Base-by-base conservation (phyloP, 768 basidiomycete species). In the Cystofilobasidium macerans region DNA sequence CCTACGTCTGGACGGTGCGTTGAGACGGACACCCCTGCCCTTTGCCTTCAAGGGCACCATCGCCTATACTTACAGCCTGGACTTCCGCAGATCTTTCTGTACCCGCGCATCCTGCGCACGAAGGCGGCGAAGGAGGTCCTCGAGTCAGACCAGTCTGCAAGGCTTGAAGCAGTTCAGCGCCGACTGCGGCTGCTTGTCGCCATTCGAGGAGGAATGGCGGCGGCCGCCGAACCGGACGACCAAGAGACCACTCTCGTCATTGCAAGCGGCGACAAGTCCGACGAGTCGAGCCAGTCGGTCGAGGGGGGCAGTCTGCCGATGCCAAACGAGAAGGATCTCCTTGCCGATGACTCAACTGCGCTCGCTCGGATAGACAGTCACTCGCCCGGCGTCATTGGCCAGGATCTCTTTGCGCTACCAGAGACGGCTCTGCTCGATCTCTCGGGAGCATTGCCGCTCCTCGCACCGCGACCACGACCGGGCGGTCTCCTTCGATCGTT, bases 1-100 rank as follows among this genome's bases (percentile, higher is more conserved):
- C 58, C n/a, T 60, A 42, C 35, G 24, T 60, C 38, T 60, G 43
- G 26, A 60, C 58, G 1, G 58, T 60, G 3, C 8, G 57, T 59
- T 38, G n/a, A n/a, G n/a, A n/a, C n/a, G n/a, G n/a, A n/a, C n/a
- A 2, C 14, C 13, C 35, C 33, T 14, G 20, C 22, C 24, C 16
- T n/a, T 36, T 16, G 20, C 40, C 16, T 42, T 24, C 18, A 8
- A 28, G 18, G 13, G 11, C 36, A 7, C 35, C 22, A 22, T 4
- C 24, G 8, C 20, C 22, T 11, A 20, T 4, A 42, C 16, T 35
- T 4, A 4, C 57, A 58, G 12, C 32, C 4, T 40, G n/a, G 16
- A 5, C 36, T 38, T 40, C 22, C 22, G 4, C 43, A 60, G 58
- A 43, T 14, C 1, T 30, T 60, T 5, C 24, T 60, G 8, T 32